Conservation (phyloP, 331 rosid genomes). For the Quercus tomentella region DNA sequence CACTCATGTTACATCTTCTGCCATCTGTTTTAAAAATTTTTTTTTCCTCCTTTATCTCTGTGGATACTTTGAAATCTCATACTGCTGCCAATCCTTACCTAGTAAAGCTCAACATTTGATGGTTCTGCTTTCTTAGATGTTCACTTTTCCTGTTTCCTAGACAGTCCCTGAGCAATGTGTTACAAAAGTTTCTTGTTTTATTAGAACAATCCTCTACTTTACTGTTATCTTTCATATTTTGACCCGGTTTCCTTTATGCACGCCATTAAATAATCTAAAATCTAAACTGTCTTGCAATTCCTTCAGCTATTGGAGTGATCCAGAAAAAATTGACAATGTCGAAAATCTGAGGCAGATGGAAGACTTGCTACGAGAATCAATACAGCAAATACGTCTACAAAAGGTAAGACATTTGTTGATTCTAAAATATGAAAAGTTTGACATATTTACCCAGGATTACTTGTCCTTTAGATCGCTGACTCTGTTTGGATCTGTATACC, state of each 20-base stretch:
- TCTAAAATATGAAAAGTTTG: neutral
- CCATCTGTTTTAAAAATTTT: neutral
- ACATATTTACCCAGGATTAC: neutral
- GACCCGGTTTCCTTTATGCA: neutral
- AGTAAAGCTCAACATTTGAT: neutral
- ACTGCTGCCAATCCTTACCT: neutral
- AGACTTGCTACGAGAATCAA: slow-evolving; percentile 54
- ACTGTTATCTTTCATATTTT: neutral
- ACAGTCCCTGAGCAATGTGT: neutral
- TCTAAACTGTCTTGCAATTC: slow-evolving; percentile 10
- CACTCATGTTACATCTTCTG: neutral
- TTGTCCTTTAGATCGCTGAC: neutral
- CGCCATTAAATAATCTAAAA: slow-evolving; percentile 13
- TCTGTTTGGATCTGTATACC: neutral
- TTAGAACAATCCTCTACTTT: neutral
- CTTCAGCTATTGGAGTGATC: slow-evolving; percentile 64
- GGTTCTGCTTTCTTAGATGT: neutral
- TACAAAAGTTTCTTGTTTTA: neutral
- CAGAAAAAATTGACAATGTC: slow-evolving; percentile 47
- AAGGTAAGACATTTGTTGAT: slow-evolving; percentile 43
- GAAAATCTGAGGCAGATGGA: slow-evolving; percentile 73
- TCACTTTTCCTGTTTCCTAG: neutral
- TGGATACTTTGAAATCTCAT: neutral
- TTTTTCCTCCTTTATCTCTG: neutral
- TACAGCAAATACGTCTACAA: slow-evolving; percentile 35